These are phyloP conservation scores for Xylariaceae sp. DNA, from an alignment of 2,329 filamentous ascomycete genomes.

Conservation along the genomic window DNA sequence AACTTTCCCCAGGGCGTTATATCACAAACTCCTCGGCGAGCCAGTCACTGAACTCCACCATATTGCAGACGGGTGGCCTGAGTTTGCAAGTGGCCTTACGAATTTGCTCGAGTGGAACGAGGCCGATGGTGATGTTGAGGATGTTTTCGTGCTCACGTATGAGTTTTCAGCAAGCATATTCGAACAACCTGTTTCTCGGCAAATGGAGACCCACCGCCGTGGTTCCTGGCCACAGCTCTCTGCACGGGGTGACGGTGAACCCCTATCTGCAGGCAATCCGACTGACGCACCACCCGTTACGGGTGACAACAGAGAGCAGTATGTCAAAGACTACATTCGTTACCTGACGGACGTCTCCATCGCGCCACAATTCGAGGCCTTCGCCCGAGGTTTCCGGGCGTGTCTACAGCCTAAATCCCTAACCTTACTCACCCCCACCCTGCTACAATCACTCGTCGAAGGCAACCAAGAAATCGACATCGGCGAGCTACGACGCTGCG, in stretches of 20 bases:
- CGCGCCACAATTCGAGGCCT: constrained; percentile 71
- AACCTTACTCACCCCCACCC: constrained; percentile 63
- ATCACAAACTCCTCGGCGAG: constrained; percentile 70
- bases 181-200: constrained; percentile 52
- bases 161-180: constrained; percentile 69
- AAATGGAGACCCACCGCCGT: constrained; percentile 46
- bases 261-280: constrained; percentile 36
- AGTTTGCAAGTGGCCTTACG: constrained; percentile 69
- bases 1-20: constrained; percentile 81
- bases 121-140: constrained; percentile 69
- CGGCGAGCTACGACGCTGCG: constrained; percentile 62
- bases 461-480: constrained; percentile 80
- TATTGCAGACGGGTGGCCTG: constrained; percentile 84
- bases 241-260: constrained; percentile 15
- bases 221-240: constrained; percentile 53
- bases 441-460: constrained; percentile 76
- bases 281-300: constrained; percentile 71
- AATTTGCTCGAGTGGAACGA: constrained; percentile 73
- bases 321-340: constrained; percentile 77
- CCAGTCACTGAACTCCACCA: constrained; percentile 68
- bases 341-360: constrained; percentile 80
- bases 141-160: constrained; percentile 80
- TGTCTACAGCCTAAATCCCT: constrained; percentile 70
- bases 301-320: constrained; percentile 70
- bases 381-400: constrained; percentile 73